A percentile compares a stretch with the other conserved stretches of the same genome.
phyloP scores from a whole-genome alignment of 257 asterid genomes.

The Solanum piurae region DNA sequence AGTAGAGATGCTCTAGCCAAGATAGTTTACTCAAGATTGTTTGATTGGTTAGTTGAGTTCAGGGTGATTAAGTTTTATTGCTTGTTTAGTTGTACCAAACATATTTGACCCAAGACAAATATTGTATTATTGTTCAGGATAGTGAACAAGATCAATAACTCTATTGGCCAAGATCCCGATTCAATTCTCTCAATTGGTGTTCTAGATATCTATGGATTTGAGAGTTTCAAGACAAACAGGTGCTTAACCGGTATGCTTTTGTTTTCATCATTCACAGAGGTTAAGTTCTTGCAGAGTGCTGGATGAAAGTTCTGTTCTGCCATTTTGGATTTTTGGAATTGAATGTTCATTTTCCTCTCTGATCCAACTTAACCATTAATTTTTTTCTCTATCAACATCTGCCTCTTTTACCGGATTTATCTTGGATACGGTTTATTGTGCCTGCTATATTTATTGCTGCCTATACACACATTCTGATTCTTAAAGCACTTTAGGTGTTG shows the following conservation, averaged over 20 bases:
- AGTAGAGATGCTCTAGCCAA: conserved; percentile 86
- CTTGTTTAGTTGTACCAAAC: not conserved
- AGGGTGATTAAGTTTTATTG: not conserved
- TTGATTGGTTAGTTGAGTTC: conserved; percentile 63
- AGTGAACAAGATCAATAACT: conserved; percentile 71
- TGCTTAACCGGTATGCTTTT: conserved; percentile 98
- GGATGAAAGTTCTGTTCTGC: conserved; percentile 13
- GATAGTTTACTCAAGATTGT: conserved; percentile 65
- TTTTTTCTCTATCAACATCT: not conserved
- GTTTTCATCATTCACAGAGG: conserved; percentile 43
- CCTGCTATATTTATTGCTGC: not conserved
- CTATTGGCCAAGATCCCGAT: conserved; percentile 85
- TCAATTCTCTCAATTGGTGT: conserved; percentile 73
- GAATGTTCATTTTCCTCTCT: not conserved
- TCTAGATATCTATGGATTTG: conserved; percentile 93
- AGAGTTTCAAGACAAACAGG: conserved; percentile 99
- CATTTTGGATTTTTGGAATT: not conserved
- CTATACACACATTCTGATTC: not conserved
- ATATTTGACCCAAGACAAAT: not conserved
- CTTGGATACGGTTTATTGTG: not conserved
- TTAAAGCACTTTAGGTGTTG: not conserved
- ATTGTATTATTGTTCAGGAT: conserved; percentile 44
- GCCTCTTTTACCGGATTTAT: not conserved
- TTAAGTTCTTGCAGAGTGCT: conserved; percentile 30
- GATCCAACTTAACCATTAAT: not conserved